These are phyloP conservation scores for Backusella westeae DNA, from an alignment of 192 early-diverging fungal species.

Conservation along the genomic window DNA sequence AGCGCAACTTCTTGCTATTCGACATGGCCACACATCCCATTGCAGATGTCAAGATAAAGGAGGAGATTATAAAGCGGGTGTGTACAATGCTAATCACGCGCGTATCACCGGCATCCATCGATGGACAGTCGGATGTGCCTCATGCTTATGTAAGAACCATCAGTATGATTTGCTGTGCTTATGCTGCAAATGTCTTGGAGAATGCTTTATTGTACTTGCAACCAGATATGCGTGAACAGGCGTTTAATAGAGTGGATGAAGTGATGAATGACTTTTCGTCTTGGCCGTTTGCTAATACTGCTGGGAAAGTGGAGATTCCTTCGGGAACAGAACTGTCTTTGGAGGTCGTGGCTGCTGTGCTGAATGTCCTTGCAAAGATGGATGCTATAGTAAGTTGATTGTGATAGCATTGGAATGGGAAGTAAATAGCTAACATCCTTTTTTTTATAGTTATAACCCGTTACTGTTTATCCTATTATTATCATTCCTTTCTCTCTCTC, in stretches of 20 bases:
- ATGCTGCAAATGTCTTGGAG: conserved; percentile 93
- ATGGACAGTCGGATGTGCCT: conserved; percentile 46
- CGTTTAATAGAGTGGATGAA: conserved; percentile 84
- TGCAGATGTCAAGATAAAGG: conserved; percentile 78
- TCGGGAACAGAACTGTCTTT: conserved; percentile 56
- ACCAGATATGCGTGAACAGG: conserved; percentile 82
- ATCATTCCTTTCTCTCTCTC: too few species aligned
- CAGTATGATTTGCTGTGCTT: conserved; percentile 87
- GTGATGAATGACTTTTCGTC: conserved; percentile 79
- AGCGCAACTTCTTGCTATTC: conserved; percentile 91
- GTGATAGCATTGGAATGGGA: background rate
- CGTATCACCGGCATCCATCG: conserved; percentile 49
- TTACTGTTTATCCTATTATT: background rate
- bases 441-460: background rate
- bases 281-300: conserved; percentile 59
- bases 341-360: conserved; percentile 70
- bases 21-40: conserved; percentile 98
- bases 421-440: background rate
- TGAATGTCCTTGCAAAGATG: conserved; percentile 87
- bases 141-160: conserved; percentile 68
- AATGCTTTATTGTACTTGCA: conserved; percentile 83
- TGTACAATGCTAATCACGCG: conserved; percentile 78
- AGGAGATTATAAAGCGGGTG: conserved; percentile 77
- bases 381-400: conserved; percentile 61
- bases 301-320: conserved; percentile 47